A percentile compares a stretch with the other conserved stretches of the same genome.
Evolutionary conservation across 179 eudicot genomes (phyloP).

Genomic region (Gypsophila paniculata): DNA sequence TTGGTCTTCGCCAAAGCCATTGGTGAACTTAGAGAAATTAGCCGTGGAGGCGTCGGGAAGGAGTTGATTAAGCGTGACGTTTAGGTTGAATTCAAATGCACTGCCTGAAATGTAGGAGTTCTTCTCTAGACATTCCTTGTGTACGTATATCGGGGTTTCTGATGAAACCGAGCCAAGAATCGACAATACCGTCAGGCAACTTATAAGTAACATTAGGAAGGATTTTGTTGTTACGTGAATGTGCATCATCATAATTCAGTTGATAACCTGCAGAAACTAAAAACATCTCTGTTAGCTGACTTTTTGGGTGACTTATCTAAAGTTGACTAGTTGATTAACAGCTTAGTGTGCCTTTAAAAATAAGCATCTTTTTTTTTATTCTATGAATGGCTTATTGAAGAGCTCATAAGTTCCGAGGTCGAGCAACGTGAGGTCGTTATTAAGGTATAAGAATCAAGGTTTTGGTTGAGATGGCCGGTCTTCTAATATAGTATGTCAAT

Average conservation of each 20-base stretch:
- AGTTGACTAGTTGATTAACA: too few species aligned
- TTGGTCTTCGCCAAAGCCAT: slow-evolving; percentile 5
- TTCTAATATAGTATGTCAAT: too few species aligned
- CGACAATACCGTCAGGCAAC: neutral
- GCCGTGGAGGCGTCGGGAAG: neutral
- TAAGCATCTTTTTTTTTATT: too few species aligned
- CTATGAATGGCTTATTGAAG: too few species aligned
- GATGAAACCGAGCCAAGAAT: neutral
- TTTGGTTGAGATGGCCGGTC: too few species aligned
- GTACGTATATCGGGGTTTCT: neutral
- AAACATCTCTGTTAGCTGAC: neutral
- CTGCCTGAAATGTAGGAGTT: slow-evolving; percentile 7
- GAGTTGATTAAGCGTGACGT: slow-evolving; percentile 5
- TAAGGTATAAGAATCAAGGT: too few species aligned
- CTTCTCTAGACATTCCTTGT: neutral
- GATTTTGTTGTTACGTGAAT: neutral
- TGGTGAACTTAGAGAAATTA: neutral
- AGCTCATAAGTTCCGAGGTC: neutral
- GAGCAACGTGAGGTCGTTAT: too few species aligned
- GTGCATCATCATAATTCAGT: neutral
- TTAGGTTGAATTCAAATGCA: slow-evolving; percentile 2
- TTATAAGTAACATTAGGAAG: slow-evolving; percentile 3
- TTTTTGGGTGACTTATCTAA: neutral
- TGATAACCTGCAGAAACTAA: neutral
- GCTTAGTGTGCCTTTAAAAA: too few species aligned